Base-by-base conservation (phyloP, 2,329 filamentous ascomycete species). In the Aurifilum marmelostoma region DNA sequence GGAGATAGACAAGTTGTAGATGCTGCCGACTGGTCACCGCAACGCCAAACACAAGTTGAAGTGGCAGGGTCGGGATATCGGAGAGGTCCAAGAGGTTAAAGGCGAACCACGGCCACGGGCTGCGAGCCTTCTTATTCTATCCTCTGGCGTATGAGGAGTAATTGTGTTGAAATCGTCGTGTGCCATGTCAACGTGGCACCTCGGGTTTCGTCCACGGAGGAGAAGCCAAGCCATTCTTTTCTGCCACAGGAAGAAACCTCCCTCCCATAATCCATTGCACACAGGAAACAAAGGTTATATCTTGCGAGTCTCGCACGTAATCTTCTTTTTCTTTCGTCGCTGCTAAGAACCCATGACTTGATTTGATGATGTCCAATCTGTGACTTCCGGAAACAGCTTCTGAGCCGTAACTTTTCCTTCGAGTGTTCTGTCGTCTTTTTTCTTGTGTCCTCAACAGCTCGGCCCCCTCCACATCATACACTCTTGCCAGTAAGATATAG, bases 341-440 rank as follows among this genome's bases (percentile, higher is more conserved):
- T 18, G 58, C 69, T 63, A 47, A 41, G 29, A 14, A 60, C 61
- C 50, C 43, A 62, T 8, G 67, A 69, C 63, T 60, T 67, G 60
- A 54, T 67, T 64, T 59, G 68, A 67, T 34, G 34, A 34, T 16
- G 58, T 27, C 64, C 43, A 61, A 66, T 39, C 50, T 37, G 63
- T 64, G 21, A 24, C 27, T 34, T 63, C 47, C 37, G n/a, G 60
- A 58, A 34, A 39, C 67, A 54, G 37, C 43, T 18, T 60, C 34
- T 3, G n/a, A 34, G 66, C 67, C 43, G 62, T 41, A 54, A 61
- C 37, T 21, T 39, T 39, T 29, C 8, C 34, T 34, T 34, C 34
- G 8, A 58, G n/a, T 9, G 52, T 41, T 39, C 41, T 29, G 50
- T 24, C 52, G 60, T 27, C 62, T 58, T 56, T 4, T 66, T 24